Base-by-base conservation (phyloP, 208 protist genomes). In the Leishmania aethiopica region DNA sequence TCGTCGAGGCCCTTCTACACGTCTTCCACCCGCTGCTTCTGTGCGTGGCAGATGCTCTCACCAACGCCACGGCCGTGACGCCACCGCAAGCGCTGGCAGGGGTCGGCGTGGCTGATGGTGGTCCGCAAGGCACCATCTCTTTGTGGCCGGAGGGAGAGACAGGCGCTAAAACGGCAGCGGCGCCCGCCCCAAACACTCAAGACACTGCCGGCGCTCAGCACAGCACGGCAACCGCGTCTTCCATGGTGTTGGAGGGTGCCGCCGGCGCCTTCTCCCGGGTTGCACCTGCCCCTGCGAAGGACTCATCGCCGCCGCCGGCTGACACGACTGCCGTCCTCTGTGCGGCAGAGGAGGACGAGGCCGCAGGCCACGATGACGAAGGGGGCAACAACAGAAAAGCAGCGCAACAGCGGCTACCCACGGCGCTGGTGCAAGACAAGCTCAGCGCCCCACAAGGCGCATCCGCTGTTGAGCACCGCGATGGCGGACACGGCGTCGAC, bases 1-100 rank as follows among this genome's bases (percentile, higher is more conserved):
- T 88, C 1, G 59, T 83, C 28, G 57, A 35, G 45, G 70, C 35
- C 37, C 66, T 88, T 59, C 85, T 86, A 55, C 79, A 86, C 17
- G 67, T 86, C 62, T 82, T 86, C 62, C 11, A 40, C 2, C 82
- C 82, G 1, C 62, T 86, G 22, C 40, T 86, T 57, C 59, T 22
- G 69, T n/a, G 51, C 53, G n/a, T 88, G 7, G 74, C 75, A 4
- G 60, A 83, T 40, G 78, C 82, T 25, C 35, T 88, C 28, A 28
- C 13, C 25, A 67, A 8, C 8, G 66, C 59, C 42, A 35, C 47
- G 22, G n/a, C 64, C 10, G 57, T 79, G 59, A 72, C 40, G 25
- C 55, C 37, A 67, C 32, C 37, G 51, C 35, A 67, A 35, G 67
- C 49, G 67, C 22, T 17, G 35, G 22, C 37, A 47, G 1, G 17